Conservation (phyloP, 2,329 filamentous ascomycete species). For the Clarireedia paspali region DNA sequence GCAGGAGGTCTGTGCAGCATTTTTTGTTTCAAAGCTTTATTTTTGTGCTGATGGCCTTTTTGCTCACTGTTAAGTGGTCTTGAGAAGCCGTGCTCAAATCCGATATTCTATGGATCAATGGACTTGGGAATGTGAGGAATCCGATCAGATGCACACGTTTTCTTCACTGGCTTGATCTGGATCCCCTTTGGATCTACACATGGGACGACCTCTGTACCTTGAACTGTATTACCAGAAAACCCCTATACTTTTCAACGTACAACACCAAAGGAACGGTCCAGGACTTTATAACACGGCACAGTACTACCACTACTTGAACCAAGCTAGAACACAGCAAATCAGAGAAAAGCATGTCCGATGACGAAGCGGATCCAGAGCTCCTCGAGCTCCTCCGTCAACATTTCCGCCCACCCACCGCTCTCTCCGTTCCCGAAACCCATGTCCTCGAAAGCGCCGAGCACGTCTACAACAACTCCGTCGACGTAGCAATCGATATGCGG, state of each 20-base stretch:
- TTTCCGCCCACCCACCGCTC: constrained; percentile 49
- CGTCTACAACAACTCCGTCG: constrained; percentile 86
- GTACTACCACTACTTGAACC: neutral
- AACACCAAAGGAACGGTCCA: neutral
- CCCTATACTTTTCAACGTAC: neutral
- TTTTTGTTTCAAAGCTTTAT: neutral
- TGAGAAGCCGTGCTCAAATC: neutral
- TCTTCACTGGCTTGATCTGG: neutral
- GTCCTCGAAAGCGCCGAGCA: constrained; percentile 78
- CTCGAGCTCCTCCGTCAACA: constrained; percentile 79
- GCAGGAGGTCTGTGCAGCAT: neutral
- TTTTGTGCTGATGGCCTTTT: neutral
- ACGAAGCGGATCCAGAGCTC: constrained; percentile 83
- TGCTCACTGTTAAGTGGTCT: neutral
- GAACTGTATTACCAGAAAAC: neutral
- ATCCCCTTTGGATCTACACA: neutral
- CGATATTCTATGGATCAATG: neutral
- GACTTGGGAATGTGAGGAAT: neutral
- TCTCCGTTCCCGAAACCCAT: constrained; percentile 63
- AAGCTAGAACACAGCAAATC: no score
- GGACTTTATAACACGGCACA: neutral
- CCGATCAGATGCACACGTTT: neutral
- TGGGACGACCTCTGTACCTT: neutral
- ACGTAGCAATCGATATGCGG: constrained; percentile 80
- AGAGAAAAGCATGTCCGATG: constrained; percentile 65